Conservation (phyloP, 2,329 filamentous ascomycete species). For the Exophiala oligosperma region DNA sequence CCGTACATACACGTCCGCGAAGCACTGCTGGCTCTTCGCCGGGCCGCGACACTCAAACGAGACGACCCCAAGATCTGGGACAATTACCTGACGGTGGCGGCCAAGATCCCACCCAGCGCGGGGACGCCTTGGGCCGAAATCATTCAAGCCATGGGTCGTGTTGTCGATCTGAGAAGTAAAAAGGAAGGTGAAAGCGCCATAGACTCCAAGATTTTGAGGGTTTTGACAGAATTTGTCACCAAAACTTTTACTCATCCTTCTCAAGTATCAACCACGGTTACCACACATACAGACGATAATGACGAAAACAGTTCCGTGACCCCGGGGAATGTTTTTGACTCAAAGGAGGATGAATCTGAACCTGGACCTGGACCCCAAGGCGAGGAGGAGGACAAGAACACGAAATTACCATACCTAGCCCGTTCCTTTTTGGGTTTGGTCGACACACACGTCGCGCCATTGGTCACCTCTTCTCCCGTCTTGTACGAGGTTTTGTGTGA, state of each 20-base stretch:
- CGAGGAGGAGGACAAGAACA: background rate
- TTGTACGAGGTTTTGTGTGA: constrained; percentile 76
- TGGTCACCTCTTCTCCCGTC: constrained; percentile 76
- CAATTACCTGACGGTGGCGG: constrained; percentile 85
- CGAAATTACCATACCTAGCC: constrained; percentile 52
- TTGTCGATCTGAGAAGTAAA: constrained; percentile 70
- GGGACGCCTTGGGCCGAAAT: constrained; percentile 67
- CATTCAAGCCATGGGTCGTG: constrained; percentile 69
- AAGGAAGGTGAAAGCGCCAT: constrained; percentile 73
- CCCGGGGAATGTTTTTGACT: background rate
- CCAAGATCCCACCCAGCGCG: constrained; percentile 66
- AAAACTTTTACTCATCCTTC: constrained; percentile 42
- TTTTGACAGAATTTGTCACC: constrained; percentile 71
- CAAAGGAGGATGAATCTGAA: no score
- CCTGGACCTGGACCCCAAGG: no score
- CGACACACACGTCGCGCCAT: constrained; percentile 71
- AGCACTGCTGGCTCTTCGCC: constrained; percentile 81
- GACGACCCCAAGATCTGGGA: constrained; percentile 95
- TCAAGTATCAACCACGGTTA: background rate
- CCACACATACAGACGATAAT: background rate
- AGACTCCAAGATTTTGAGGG: constrained; percentile 71
- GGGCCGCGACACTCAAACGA: constrained; percentile 78
- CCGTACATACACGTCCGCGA: constrained; percentile 67
- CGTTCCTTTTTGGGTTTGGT: constrained; percentile 65
- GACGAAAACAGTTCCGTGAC: background rate